These are phyloP conservation scores for Exserohilum rostratum DNA, from an alignment of 2,329 filamentous ascomycete genomes.

Conservation along the genomic window DNA sequence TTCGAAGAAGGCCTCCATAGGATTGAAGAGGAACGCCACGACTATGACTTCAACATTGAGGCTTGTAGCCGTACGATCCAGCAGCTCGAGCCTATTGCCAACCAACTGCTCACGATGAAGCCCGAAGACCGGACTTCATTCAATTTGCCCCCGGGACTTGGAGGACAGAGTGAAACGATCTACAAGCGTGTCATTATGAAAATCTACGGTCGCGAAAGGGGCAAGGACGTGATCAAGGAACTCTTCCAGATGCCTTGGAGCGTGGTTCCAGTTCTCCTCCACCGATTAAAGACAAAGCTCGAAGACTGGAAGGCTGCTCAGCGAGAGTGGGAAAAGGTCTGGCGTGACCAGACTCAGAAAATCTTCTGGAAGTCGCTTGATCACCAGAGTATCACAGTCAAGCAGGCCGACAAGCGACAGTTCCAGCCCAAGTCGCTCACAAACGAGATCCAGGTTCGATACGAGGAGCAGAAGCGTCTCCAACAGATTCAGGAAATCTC, in stretches of 20 bases:
- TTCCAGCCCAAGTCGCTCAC: constrained; percentile 90
- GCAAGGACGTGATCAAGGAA: constrained; percentile 82
- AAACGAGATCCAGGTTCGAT: constrained; percentile 87
- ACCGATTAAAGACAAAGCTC: constrained; percentile 90
- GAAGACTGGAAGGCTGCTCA: constrained; percentile 98
- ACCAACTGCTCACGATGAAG: constrained; percentile 82
- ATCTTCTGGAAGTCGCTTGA: constrained; percentile 97
- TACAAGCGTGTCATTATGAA: constrained; percentile 98
- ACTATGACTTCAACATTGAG: constrained; percentile 98
- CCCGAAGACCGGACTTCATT: constrained; percentile 74
- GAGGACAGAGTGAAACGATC: constrained; percentile 93
- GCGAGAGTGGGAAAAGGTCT: constrained; percentile 98
- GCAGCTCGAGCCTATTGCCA: constrained; percentile 90
- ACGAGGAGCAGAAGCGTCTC: constrained; percentile 84
- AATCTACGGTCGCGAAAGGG: constrained; percentile 85
- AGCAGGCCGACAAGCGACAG: constrained; percentile 86
- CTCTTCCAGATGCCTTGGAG: constrained; percentile 84
- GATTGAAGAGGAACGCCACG: constrained; percentile 97
- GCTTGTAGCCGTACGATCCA: constrained; percentile 94
- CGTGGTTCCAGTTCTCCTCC: constrained; percentile 86
- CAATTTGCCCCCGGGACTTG: constrained; percentile 80
- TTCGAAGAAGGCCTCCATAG: constrained; percentile 93
- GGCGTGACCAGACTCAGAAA: constrained; percentile 92
- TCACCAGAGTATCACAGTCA: constrained; percentile 91
- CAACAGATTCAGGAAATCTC: constrained; percentile 65